Percentiles rank a stretch among this genome's conserved stretches.
These are phyloP conservation scores for Claviceps pazoutovae DNA, from an alignment of 2,329 filamentous ascomycete genomes.

Conservation along the genomic window DNA sequence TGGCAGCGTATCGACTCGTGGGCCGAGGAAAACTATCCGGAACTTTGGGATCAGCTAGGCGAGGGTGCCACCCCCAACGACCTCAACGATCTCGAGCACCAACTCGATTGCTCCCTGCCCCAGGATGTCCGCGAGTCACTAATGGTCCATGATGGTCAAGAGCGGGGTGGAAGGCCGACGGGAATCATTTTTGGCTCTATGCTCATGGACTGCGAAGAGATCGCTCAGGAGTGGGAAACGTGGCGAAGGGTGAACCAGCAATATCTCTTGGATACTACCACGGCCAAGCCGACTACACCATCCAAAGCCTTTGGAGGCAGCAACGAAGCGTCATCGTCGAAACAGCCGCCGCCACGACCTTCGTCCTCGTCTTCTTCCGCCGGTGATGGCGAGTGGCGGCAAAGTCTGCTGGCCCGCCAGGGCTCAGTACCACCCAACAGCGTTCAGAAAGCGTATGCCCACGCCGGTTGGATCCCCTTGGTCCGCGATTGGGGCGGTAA, in stretches of 20 bases:
- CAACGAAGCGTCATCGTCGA: conserved; percentile 54
- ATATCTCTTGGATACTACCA: conserved; percentile 52
- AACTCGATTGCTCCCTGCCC: conserved; percentile 85
- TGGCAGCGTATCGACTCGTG: conserved; percentile 91
- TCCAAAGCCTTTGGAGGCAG: conserved; percentile 58
- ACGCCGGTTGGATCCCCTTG: conserved; percentile 89
- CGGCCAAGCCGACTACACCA: conserved; percentile 47
- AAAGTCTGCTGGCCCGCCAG: conserved; percentile 72
- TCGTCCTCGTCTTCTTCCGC: conserved; percentile 30
- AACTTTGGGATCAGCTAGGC: conserved; percentile 84
- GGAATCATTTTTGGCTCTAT: conserved; percentile 89
- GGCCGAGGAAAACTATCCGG: conserved; percentile 89
- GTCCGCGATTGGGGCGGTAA: conserved; percentile 98
- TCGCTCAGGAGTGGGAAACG: conserved; percentile 93
- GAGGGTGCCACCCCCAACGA: conserved; percentile 90
- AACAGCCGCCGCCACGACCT: conserved; percentile 23
- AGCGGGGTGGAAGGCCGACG: conserved; percentile 79
- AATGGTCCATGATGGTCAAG: conserved; percentile 88
- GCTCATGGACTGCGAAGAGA: conserved; percentile 95
- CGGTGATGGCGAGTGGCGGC: conserved; percentile 55
- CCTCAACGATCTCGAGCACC: conserved; percentile 90
- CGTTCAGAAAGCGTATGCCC: conserved; percentile 84
- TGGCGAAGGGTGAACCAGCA: conserved; percentile 91
- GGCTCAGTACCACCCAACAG: conserved; percentile 76
- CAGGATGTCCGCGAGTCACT: conserved; percentile 88